Base-by-base conservation (phyloP, 2,329 filamentous ascomycete species). In the Didymella lethalis region DNA sequence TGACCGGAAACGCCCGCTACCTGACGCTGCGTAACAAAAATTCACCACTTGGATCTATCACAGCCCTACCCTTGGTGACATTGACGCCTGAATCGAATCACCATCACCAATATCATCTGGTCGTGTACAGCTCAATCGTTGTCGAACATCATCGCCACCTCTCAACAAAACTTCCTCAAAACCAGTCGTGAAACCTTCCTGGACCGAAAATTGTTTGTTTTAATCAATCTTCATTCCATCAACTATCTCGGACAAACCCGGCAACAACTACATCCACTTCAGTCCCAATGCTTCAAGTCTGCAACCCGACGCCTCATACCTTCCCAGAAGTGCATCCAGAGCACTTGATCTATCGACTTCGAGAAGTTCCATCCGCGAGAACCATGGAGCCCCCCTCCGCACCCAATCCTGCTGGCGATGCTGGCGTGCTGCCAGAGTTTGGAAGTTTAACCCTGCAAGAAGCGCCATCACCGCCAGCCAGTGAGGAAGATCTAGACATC, bases 401-500 rank as follows among this genome's bases (percentile, higher is more conserved):
- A 44, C 77, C 77, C 48, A 78, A 78, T 54, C 77, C 77, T 46
- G 77, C 77, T 16, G 72, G 73, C 46, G 77, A 78, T 63, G 70
- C 73, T n/a, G 77, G 76, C 45, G 75, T 78, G 11, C 71, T 78
- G 44, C 77, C 77, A 28, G 70, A 71, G 25, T 76, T 78, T 53
- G 60, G 66, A 25, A 67, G 65, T 29, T 66, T 77, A 16, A 68
- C 63, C 34, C 58, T 75, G 36, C 70, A 74, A 53, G 69, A 77
- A 64, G 74, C 75, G 7, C 76, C 76, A 11, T 77, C 76, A 25
- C 77, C 75, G 40, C 78, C 78, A 12, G 68, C 65, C 38, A 72
- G 74, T n/a, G 75, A 74, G 36, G 77, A 78, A 48, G 73, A 79
- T 40, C 83, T 90, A 76, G 89, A 93, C 74, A 84, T 96, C 62